Evolutionary conservation across 1,284 basidiomycete genomes (phyloP), one percentile per base, ranked within the genome.

Genomic region (Cryptococcus sp.): DNA sequence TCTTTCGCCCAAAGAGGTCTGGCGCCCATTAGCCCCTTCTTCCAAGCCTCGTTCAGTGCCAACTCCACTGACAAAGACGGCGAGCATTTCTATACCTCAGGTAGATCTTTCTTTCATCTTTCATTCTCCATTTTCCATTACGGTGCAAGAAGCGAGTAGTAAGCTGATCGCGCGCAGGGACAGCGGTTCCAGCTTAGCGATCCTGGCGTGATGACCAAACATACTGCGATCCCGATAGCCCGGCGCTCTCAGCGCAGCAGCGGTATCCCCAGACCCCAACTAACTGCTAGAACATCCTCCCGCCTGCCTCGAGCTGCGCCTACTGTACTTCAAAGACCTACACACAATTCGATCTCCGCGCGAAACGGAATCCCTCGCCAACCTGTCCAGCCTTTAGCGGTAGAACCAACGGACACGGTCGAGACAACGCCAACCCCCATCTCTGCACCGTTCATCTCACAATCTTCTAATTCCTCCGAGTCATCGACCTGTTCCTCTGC

Each of bases 1-100:
- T 22, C 46, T 51, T 11, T 51, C 57, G 3, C 57, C 57, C 1
- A 54, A 52, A 52, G 57, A 59, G 40, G 38, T 59, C 3, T 59
- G 57, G 57, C 52, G 53, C 23, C 57, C 57, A 6, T 48, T 55
- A 47, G 25, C 42, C 52, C 5, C 51, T 41, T 48, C 45, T 53
- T 19, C 50, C 50, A 8, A 45, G 8, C 5, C n/a, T 13, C 13
- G 42, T 22, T 45, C 42, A 27, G 49, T 27, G 35, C 39, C 41
- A 22, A 43, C 17, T 6, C n/a, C 7, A 43, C n/a, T 7, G 49
- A 50, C 35, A 16, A 22, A 19, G 1, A 3, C 49, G 19, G 4
- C 25, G 19, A 40, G 23, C 35, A 50, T 22, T 23, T 20, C 40
- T 35, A 40, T 15, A 22, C 38, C 20, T 19, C 46, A 25, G 7